A percentile compares a stretch with the other conserved stretches of the same genome.
phyloP scores from a whole-genome alignment of 768 basidiomycete species.

The Serendipita sp. region DNA sequence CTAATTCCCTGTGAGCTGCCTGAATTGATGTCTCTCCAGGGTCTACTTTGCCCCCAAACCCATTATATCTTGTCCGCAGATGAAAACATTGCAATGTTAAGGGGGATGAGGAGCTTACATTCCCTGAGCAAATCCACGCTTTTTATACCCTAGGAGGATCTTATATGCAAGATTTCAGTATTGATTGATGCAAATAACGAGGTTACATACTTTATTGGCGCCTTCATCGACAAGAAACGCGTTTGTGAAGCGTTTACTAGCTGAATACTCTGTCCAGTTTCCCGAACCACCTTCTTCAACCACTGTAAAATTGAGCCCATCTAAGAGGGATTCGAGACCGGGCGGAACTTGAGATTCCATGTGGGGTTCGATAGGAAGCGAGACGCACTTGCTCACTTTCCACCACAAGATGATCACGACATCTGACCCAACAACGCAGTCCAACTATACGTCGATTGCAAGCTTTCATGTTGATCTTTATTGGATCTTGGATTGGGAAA shows the following conservation, averaged over 20 bases:
- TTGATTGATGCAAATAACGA: not conserved
- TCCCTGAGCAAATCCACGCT: conserved; percentile 55
- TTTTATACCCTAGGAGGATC: conserved; percentile 63
- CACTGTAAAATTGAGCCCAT: not conserved
- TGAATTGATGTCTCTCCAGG: conserved; percentile 45
- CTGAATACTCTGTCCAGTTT: not conserved
- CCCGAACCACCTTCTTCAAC: not conserved
- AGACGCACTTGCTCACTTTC: not conserved
- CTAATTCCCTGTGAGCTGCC: conserved; percentile 53
- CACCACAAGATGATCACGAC: conserved; percentile 7
- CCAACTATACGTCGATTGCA: conserved; percentile 56
- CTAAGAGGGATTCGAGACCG: not conserved
- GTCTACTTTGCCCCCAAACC: conserved; percentile 82
- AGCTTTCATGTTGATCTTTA: conserved; percentile 55
- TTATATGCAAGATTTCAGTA: conserved; percentile 18
- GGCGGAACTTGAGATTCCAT: conserved; percentile 5
- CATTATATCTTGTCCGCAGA: conserved; percentile 48
- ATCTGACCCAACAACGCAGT: conserved; percentile 54
- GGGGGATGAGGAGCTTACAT: conserved; percentile 26
- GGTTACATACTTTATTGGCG: not conserved
- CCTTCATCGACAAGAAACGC: not conserved
- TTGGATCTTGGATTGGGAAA: conserved; percentile 63
- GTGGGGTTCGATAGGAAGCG: not conserved
- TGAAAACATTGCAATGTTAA: not conserved
- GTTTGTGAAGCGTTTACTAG: conserved; percentile 1